phyloP scores from a whole-genome alignment of 179 eudicot species.

The Beta corolliflora region DNA sequence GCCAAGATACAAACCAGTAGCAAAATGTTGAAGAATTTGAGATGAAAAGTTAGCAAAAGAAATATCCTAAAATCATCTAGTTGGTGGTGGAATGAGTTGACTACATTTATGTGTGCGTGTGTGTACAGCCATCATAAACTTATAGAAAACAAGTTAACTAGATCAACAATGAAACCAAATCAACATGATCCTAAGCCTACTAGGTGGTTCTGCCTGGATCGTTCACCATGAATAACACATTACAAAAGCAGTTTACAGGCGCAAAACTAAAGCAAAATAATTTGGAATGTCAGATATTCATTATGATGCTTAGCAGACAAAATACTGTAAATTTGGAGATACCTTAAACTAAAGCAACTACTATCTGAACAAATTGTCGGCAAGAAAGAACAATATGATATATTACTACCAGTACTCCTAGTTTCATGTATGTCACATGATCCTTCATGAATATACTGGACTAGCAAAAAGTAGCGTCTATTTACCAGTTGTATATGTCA shows the following conservation, averaged over 20 bases:
- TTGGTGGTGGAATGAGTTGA: neutral
- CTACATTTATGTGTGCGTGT: neutral
- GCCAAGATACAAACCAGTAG: conserved; percentile 6
- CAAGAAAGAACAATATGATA: neutral
- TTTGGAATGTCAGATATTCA: neutral
- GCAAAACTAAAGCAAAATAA: conserved; percentile 10
- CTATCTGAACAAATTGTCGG: neutral
- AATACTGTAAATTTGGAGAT: conserved; percentile 7
- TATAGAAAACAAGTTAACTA: neutral
- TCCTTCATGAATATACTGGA: conserved; percentile 12
- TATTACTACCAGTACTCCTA: neutral
- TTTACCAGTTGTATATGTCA: conserved; percentile 93
- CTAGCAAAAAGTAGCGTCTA: conserved; percentile 23
- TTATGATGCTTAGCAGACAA: neutral
- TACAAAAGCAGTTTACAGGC: neutral
- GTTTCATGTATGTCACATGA: conserved; percentile 1
- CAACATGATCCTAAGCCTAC: neutral
- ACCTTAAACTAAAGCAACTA: neutral
- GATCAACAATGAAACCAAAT: neutral
- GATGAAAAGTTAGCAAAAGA: conserved; percentile 5
- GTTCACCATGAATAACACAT: neutral
- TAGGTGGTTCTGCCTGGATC: neutral
- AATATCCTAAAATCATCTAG: conserved; percentile 5
- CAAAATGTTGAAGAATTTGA: conserved; percentile 1
- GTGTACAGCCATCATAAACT: neutral